Conservation (phyloP, 768 basidiomycete species). For the Sporobolomyces pararoseus region DNA sequence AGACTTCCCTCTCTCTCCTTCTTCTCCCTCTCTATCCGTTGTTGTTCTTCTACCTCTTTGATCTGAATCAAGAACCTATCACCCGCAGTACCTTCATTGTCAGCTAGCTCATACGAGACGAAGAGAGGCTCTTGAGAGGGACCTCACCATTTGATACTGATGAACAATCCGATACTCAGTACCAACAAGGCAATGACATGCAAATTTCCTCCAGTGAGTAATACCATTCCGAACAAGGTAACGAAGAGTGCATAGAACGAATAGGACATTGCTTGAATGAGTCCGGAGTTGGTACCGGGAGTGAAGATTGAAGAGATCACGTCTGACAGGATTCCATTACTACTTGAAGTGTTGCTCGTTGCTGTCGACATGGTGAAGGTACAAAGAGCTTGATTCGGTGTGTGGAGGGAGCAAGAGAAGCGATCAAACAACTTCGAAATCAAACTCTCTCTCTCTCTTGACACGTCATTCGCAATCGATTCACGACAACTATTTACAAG, state of each 20-base stretch:
- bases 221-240: conserved; percentile 33
- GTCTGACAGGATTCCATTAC: conserved; percentile 10
- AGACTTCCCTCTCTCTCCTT: conserved; percentile 15
- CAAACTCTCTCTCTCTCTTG: neutral
- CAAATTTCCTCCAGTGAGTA: conserved; percentile 28
- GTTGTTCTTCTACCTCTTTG: conserved; percentile 27
- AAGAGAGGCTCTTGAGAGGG: neutral
- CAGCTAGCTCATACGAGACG: neutral
- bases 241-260: conserved; percentile 43
- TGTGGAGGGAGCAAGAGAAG: neutral
- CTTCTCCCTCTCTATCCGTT: conserved; percentile 19
- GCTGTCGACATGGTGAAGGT: neutral
- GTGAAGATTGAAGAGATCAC: conserved; percentile 37
- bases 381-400: neutral
- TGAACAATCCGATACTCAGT: conserved; percentile 31
- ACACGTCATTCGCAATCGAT: neutral
- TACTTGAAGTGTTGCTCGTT: neutral
- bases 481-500: conserved; percentile 4
- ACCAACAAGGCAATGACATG: conserved; percentile 35
- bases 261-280: conserved; percentile 36
- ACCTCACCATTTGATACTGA: conserved; percentile 36
- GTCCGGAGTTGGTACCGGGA: conserved; percentile 39
- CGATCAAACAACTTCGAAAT: no score
- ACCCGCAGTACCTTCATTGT: neutral
- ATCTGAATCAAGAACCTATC: conserved; percentile 42